These are phyloP conservation scores for Pulicaria dysenterica DNA, from an alignment of 129 eudicot genomes.

Conservation along the genomic window DNA sequence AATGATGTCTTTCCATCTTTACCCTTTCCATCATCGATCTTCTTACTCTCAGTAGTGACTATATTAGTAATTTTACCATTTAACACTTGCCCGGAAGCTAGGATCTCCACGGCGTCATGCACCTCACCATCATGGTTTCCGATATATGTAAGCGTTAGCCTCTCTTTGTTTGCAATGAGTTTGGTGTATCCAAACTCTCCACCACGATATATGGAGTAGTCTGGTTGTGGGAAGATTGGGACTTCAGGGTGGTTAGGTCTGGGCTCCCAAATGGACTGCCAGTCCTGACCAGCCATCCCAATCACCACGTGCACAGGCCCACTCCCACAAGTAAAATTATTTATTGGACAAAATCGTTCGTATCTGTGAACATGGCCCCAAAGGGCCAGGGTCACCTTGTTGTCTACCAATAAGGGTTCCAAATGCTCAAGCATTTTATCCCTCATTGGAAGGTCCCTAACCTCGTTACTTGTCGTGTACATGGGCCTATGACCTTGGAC, in stretches of 20 bases:
- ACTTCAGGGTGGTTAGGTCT: slow-evolving; percentile 54
- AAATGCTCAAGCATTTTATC: slow-evolving; percentile 67
- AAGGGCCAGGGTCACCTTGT: slow-evolving; percentile 78
- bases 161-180: slow-evolving; percentile 69
- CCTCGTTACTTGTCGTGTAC: slow-evolving; percentile 89
- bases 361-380: slow-evolving; percentile 99
- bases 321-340: slow-evolving; percentile 72
- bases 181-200: slow-evolving; percentile 97
- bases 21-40: slow-evolving; percentile 9
- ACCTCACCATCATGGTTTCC: slow-evolving; percentile 93
- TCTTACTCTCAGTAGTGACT: slow-evolving; percentile 5
- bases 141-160: slow-evolving; percentile 68
- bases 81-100: slow-evolving; percentile 69
- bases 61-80: slow-evolving; percentile 36
- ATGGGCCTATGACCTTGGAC: slow-evolving; percentile 98
- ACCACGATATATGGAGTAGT: slow-evolving; percentile 67
- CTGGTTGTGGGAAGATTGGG: slow-evolving; percentile 84
- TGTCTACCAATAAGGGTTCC: slow-evolving; percentile 80
- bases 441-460: slow-evolving; percentile 57
- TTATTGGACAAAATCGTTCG: slow-evolving; percentile 94
- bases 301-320: slow-evolving; percentile 88
- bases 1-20: slow-evolving; percentile 29
- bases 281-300: slow-evolving; percentile 95
- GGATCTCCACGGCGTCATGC: slow-evolving; percentile 79
- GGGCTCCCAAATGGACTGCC: slow-evolving; percentile 93